Percentiles rank a stretch among this genome's conserved stretches.
These are phyloP conservation scores for Avena insularis DNA, from an alignment of 176 grass and related monocot genomes.

Conservation along the genomic window DNA sequence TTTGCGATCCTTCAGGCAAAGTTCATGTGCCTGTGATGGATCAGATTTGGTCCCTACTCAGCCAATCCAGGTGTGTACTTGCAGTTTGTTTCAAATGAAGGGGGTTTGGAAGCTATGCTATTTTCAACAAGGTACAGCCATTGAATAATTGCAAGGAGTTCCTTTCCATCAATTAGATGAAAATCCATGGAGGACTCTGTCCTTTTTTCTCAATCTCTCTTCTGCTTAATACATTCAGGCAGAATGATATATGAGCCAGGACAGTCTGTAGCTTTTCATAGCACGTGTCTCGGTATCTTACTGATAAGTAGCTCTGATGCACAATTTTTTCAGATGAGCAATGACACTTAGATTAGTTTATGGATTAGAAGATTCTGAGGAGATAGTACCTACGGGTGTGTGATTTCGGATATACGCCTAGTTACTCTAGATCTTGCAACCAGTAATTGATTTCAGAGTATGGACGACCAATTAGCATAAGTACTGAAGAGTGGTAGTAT, in stretches of 20 bases:
- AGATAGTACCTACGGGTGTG: neutral
- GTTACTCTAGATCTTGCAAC: neutral
- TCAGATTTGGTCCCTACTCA: constrained; percentile 52
- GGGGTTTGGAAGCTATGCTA: constrained; percentile 13
- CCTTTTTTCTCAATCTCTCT: constrained; percentile 32
- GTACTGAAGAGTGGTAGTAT: neutral
- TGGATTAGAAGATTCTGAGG: neutral
- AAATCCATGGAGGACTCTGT: constrained; percentile 60
- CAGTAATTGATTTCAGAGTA: neutral
- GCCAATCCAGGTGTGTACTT: neutral
- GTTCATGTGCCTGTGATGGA: too few relatives aligned
- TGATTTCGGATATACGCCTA: neutral
- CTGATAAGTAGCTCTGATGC: neutral
- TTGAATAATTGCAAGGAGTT: constrained; percentile 79
- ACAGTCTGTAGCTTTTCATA: neutral
- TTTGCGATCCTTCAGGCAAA: too few relatives aligned
- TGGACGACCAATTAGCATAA: neutral
- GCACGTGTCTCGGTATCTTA: neutral
- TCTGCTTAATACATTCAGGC: neutral
- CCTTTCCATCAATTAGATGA: constrained; percentile 69
- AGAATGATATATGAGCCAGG: neutral
- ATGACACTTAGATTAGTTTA: neutral
- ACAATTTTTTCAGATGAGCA: neutral
- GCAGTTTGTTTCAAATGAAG: neutral
- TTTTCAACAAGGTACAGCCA: constrained; percentile 68